A percentile compares a stretch with the other conserved stretches of the same genome.
These are phyloP conservation scores for Zoysia pacifica DNA, from an alignment of 176 grass and related monocot genomes.

Conservation along the genomic window DNA sequence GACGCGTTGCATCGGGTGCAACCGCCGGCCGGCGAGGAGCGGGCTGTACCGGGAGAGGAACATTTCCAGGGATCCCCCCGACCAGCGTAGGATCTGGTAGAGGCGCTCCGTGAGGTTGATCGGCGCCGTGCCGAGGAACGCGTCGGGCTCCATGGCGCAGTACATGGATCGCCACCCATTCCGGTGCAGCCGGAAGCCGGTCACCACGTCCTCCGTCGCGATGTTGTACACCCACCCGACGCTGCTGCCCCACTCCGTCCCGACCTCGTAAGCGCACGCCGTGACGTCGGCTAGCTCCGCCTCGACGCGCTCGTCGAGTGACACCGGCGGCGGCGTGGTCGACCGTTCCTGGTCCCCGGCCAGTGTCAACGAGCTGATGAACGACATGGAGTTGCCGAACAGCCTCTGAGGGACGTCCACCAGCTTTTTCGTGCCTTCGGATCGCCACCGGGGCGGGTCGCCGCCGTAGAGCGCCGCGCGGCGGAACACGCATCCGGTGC, in stretches of 20 bases:
- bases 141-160: slow-evolving; percentile 54
- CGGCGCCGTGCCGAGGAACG: slow-evolving; percentile 44
- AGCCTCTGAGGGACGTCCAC: no score
- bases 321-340: slow-evolving; percentile 10
- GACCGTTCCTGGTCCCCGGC: slow-evolving; percentile 41
- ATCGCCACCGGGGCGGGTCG: slow-evolving; percentile 43
- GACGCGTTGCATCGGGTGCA: slow-evolving; percentile 42
- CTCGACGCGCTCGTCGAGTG: slow-evolving; percentile 29
- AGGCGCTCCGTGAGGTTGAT: slow-evolving; percentile 31
- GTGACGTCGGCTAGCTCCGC: slow-evolving; percentile 34
- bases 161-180: slow-evolving; percentile 50
- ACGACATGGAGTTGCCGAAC: slow-evolving; percentile 32
- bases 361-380: slow-evolving; percentile 30
- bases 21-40: slow-evolving; percentile 34
- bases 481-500: slow-evolving; percentile 54
- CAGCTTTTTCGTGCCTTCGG: not conserved
- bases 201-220: slow-evolving; percentile 53
- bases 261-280: slow-evolving; percentile 40
- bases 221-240: slow-evolving; percentile 55
- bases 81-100: no score
- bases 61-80: slow-evolving; percentile 52
- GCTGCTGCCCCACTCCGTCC: slow-evolving; percentile 35
- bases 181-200: slow-evolving; percentile 45
- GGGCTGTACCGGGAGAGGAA: slow-evolving; percentile 44
- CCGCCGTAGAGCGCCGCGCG: slow-evolving; percentile 40